Evolutionary conservation across 345 rosid genomes (phyloP), one percentile per base, ranked within the genome.

Genomic region (Toxicodendron radicans): DNA sequence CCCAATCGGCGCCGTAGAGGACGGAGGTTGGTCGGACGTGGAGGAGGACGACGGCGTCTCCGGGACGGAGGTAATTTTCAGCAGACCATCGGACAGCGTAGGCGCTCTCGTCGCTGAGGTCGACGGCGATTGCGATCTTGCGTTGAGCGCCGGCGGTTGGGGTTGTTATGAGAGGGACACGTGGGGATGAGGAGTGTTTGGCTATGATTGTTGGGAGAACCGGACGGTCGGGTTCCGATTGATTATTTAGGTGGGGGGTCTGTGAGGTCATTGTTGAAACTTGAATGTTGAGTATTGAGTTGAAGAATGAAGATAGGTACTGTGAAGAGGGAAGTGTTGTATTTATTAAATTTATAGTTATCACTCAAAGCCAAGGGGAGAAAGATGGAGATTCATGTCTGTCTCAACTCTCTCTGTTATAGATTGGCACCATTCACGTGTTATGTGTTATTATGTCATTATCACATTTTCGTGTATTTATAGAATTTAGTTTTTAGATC

Each of bases 1-100:
- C 95, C 92, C 91, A 90, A 62, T 90, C 95, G 13, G 91, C 93
- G 48, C 91, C 95, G 71, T 87, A 90, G 52, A 90, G 90, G 35
- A 84, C 83, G 57, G 82, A 77, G 17, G 95, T 90, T 16, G 86
- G 87, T 0, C 85, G 85, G 27, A 90, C 91, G 60, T 90, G 93
- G 78, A 88, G 85, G 43, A 88, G 87, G 70, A 88, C 74, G 58
- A 88, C 92, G 49, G 85, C 79, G 73, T 90, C 91, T 0, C 89
- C 90, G 0, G 85, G 88, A 13, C 93, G 91, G 51, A 90, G 87
- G 79, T 90, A 90, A 82, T 90, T 86, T 52, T 84, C 83, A 30
- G 85, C 86, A 2, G 91, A 84, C 93, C 95, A 90, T 10, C 87
- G 84, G 73, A 90, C 89, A 58, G 91, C 88, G 75, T 73, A 79